Evolutionary conservation across 805 yeast species (phyloP), one percentile per base, ranked within the genome.

Genomic region (Kurtzmaniella cleridarum): DNA sequence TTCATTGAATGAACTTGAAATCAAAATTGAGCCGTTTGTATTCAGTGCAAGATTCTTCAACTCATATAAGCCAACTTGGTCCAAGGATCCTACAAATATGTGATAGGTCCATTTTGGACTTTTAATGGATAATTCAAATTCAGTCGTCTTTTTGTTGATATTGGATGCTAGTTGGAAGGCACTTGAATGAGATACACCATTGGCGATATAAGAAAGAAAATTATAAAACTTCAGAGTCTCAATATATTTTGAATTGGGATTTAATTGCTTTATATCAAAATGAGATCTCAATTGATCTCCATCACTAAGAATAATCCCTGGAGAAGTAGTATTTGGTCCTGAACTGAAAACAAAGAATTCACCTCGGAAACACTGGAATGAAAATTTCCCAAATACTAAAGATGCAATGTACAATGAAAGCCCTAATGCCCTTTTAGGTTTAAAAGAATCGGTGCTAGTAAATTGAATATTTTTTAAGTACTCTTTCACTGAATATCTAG

Each of bases 41-140:
- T 47, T 50, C 40, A 44, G 50, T 3, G 57, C 51, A 40, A 69
- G 44, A 1, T 55, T 36, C 38, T 56, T 62, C 73, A 69, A 66
- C 41, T 70, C 75, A 42, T 63, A 66, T 9, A 66, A 35, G 1
- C 75, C 75, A 1, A 58, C 62, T 44, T 70, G 74, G 39, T 69
- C 73, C 13, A 59, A 47, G 1, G 69, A 61, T 1, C 66, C 71
- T 1, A 60, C 43, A 42, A 57, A 67, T 4, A 69, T 36, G 38
- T 66, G 60, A 20, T 57, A 42, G 2, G 57, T 37, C 60, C 64
- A 62, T 26, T 44, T 43, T 2, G 66, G 55, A n/a, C 40, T 9
- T 11, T 4, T 17, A 5, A 13, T 11, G 3, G 32, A 8, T 6
- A 35, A 32, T 12, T 41, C 41, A 38, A 45, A 54, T 26, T 56